These are phyloP conservation scores for Juglanconis juglandina DNA, from an alignment of 2,329 filamentous ascomycete species.

Conservation along the genomic window DNA sequence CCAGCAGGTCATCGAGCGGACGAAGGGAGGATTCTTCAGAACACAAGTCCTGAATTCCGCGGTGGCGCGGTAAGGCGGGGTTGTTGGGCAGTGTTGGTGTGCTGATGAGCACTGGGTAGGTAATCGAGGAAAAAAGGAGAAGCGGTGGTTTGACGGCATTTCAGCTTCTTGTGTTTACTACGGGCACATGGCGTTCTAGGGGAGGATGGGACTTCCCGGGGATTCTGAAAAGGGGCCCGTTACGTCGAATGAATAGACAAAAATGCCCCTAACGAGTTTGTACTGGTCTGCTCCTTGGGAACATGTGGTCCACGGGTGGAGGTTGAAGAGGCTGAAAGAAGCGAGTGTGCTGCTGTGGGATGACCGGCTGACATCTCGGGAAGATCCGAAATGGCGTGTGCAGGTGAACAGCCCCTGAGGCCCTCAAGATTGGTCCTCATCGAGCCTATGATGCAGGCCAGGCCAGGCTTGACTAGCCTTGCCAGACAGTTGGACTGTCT, in stretches of 20 bases:
- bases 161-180: slow-evolving; percentile 7
- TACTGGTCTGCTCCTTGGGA: neutral
- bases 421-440: no score
- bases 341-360: neutral
- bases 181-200: slow-evolving; percentile 9
- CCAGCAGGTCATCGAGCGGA: slow-evolving; percentile 98
- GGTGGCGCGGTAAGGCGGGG: slow-evolving; percentile 47
- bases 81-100: neutral
- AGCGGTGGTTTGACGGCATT: neutral
- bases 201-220: neutral
- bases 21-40: slow-evolving; percentile 97
- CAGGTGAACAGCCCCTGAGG: no score
- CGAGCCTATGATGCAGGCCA: no score
- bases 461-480: no score
- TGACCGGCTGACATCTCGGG: neutral
- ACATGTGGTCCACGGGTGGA: neutral
- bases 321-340: neutral
- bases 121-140: neutral
- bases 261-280: neutral
- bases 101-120: no score
- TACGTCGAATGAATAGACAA: slow-evolving; percentile 12
- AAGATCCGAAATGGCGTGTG: neutral
- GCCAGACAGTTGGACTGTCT: neutral
- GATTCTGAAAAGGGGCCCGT: neutral
- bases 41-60: slow-evolving; percentile 86